Percentiles rank a stretch among this genome's conserved stretches.
Evolutionary conservation across 2,329 filamentous ascomycete genomes (phyloP).

Genomic region (Cephalotrichum gorgonifer): DNA sequence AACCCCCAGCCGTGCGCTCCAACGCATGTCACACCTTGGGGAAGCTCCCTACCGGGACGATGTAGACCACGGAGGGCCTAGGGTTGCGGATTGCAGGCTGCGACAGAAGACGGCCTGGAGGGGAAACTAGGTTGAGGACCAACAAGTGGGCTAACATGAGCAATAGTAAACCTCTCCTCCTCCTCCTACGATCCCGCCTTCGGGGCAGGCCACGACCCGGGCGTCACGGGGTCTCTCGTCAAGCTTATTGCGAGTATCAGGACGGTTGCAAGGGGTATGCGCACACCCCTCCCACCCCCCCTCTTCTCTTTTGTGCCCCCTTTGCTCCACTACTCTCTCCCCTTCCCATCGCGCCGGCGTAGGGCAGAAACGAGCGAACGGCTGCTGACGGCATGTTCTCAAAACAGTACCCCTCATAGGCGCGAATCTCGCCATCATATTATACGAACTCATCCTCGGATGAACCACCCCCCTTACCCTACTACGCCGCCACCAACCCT

Average conservation of each 20-base stretch:
- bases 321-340: neutral
- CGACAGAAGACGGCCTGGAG: neutral
- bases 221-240: conserved; percentile 61
- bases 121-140: neutral
- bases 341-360: neutral
- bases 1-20: too few relatives aligned
- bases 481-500: neutral
- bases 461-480: conserved; percentile 23
- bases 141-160: neutral
- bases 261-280: conserved; percentile 79
- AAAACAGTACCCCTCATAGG: conserved; percentile 80
- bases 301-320: neutral
- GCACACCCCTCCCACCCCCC: neutral
- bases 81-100: too few relatives aligned
- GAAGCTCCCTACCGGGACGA: too few relatives aligned
- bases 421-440: conserved; percentile 72
- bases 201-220: conserved; percentile 69
- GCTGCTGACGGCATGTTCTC: neutral
- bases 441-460: conserved; percentile 70
- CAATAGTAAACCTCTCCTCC: conserved; percentile 64
- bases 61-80: too few relatives aligned
- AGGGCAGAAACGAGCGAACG: neutral
- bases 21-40: too few relatives aligned
- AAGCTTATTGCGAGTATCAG: conserved; percentile 84
- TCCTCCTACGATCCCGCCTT: conserved; percentile 66